phyloP scores from a whole-genome alignment of 2,329 filamentous ascomycete species.

The Blastomyces silverae region DNA sequence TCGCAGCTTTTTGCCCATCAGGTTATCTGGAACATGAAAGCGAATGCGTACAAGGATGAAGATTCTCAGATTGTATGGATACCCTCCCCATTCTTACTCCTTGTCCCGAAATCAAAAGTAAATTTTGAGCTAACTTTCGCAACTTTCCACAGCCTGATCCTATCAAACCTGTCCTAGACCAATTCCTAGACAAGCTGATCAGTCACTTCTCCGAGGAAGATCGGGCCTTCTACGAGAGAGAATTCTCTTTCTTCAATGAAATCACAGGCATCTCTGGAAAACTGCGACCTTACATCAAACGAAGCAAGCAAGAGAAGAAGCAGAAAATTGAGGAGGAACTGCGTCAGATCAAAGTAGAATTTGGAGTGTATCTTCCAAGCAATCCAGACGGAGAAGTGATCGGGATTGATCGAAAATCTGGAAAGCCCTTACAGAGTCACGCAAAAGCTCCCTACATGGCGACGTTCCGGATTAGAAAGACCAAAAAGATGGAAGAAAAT shows the following conservation, averaged over 20 bases:
- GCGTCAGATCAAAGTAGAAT: constrained; percentile 92
- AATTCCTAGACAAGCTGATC: constrained; percentile 78
- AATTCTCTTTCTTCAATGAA: constrained; percentile 97
- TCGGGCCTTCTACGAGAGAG: constrained; percentile 79
- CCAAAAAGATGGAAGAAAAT: constrained; percentile 44
- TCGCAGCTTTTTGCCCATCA: constrained; percentile 99
- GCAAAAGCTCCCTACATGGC: constrained; percentile 99
- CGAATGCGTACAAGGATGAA: constrained; percentile 96
- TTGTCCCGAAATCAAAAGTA: constrained; percentile 1
- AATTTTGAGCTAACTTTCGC: constrained; percentile 15
- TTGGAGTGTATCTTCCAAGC: constrained; percentile 92
- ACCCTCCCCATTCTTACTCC: constrained; percentile 15
- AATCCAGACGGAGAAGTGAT: constrained; percentile 97
- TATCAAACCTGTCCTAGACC: constrained; percentile 88
- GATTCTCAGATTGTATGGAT: constrained; percentile 69
- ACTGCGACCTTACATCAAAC: constrained; percentile 86
- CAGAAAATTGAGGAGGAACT: constrained; percentile 98
- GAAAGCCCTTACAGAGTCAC: constrained; percentile 94
- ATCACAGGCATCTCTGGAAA: constrained; percentile 95
- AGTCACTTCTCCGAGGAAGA: constrained; percentile 73
- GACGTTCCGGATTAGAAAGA: constrained; percentile 92
- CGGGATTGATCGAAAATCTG: constrained; percentile 95
- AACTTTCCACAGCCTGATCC: constrained; percentile 60
- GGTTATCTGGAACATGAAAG: constrained; percentile 99
- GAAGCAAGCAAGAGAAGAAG: constrained; percentile 92